A percentile compares a stretch with the other conserved stretches of the same genome.
phyloP scores from a whole-genome alignment of 2,329 filamentous ascomycete genomes.

The Ambrosiella xylebori region DNA sequence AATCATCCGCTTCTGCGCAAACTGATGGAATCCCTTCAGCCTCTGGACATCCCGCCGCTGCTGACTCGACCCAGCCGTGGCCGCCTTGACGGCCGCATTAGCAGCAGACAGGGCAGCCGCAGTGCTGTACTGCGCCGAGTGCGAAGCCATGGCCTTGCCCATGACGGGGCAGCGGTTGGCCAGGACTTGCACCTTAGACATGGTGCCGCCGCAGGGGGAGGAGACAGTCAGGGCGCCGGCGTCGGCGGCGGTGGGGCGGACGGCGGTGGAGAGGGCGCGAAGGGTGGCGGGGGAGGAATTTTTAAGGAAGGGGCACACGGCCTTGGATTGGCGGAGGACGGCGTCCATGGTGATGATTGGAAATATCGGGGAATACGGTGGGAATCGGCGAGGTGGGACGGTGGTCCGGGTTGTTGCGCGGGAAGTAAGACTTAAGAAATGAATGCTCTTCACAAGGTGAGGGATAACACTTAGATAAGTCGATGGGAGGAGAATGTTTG shows the following conservation, averaged over 20 bases:
- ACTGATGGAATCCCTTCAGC: conserved; percentile 43
- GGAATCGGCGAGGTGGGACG: background rate
- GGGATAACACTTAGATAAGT: no score
- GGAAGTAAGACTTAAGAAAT: no score
- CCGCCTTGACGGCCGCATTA: conserved; percentile 21
- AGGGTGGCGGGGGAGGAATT: conserved; percentile 83
- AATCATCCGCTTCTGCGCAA: conserved; percentile 19
- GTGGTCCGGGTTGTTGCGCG: background rate
- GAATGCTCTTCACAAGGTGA: no score
- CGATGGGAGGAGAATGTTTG: background rate
- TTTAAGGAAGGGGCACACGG: conserved; percentile 94
- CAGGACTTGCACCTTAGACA: conserved; percentile 91
- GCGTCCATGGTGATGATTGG: conserved; percentile 54
- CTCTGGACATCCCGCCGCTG: conserved; percentile 19
- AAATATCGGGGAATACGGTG: background rate
- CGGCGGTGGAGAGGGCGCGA: conserved; percentile 60
- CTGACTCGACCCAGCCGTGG: conserved; percentile 3
- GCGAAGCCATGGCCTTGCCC: conserved; percentile 90
- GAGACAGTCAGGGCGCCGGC: conserved; percentile 18
- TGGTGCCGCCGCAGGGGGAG: conserved; percentile 62
- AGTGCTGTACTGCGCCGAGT: conserved; percentile 42
- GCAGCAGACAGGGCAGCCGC: conserved; percentile 24
- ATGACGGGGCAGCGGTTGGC: conserved; percentile 94
- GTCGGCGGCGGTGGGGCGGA: conserved; percentile 43
- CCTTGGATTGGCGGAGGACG: conserved; percentile 84